Evolutionary conservation across 495 filamentous ascomycete species (phyloP).

Genomic region (Penicillium lividum): DNA sequence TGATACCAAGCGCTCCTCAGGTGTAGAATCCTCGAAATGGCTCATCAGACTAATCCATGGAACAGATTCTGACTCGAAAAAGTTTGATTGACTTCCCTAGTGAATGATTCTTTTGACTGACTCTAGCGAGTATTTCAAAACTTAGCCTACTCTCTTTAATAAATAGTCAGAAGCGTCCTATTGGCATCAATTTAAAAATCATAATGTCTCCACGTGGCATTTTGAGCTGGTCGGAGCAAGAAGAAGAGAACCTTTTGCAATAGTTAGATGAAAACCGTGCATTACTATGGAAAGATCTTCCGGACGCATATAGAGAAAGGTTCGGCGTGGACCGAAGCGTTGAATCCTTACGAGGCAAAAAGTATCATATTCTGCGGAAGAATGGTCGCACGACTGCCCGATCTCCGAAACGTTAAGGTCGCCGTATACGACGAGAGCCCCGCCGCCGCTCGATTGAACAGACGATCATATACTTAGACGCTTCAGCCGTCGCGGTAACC

Average conservation of each 20-base stretch:
- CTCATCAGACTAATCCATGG: not conserved
- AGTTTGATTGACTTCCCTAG: not conserved
- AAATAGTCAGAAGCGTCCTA: not conserved
- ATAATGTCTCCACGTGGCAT: not conserved
- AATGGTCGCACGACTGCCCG: not conserved
- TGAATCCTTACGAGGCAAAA: slow-evolving; percentile 14
- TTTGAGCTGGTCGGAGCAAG: slow-evolving; percentile 3
- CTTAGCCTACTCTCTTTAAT: not conserved
- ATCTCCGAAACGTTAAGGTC: not conserved
- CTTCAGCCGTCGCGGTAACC: not conserved
- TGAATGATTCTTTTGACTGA: not conserved
- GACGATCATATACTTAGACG: not conserved
- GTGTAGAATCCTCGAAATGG: not conserved
- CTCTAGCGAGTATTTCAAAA: not conserved
- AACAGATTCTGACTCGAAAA: not conserved
- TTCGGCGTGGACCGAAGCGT: too few relatives aligned
- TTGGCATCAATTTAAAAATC: not conserved
- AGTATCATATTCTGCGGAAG: slow-evolving; percentile 16
- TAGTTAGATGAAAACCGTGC: slow-evolving; percentile 11
- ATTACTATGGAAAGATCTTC: slow-evolving; percentile 13
- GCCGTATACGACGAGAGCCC: not conserved
- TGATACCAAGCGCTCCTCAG: too few relatives aligned
- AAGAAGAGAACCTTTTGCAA: slow-evolving; percentile 13
- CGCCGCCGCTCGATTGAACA: not conserved
- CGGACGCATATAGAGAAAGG: not conserved